phyloP scores from a whole-genome alignment of 495 filamentous ascomycete genomes.

The Penicillium argentinense region DNA sequence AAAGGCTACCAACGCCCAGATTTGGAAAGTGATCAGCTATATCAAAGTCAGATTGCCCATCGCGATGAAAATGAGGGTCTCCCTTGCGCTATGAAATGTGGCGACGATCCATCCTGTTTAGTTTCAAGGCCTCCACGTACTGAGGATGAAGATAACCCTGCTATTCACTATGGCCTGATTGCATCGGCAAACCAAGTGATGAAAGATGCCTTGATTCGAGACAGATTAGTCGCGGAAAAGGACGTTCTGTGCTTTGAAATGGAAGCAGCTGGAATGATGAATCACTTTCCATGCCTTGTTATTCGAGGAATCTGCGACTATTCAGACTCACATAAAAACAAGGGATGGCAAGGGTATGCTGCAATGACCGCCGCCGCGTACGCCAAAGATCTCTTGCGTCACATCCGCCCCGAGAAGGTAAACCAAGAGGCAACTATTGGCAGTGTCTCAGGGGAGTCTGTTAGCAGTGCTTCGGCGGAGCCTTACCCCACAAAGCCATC shows the following conservation, averaged over 20 bases:
- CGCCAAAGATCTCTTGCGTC: conserved; percentile 21
- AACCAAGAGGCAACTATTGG: no score
- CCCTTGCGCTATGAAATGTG: background rate
- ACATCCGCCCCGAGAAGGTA: no score
- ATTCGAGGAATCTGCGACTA: conserved; percentile 40
- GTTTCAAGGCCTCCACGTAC: background rate
- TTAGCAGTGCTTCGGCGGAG: no score
- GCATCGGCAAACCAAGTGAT: conserved; percentile 19
- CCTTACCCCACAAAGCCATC: no score
- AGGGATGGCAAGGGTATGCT: conserved; percentile 35
- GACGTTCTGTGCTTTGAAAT: conserved; percentile 33
- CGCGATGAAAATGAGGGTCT: background rate
- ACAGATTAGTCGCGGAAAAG: background rate
- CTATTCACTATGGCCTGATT: conserved; percentile 16
- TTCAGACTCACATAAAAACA: conserved; percentile 37
- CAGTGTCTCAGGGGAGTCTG: no score
- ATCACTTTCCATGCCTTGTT: conserved; percentile 28
- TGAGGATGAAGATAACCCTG: conserved; percentile 9
- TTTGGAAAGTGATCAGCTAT: background rate
- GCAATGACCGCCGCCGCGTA: conserved; percentile 33
- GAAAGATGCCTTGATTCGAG: conserved; percentile 5
- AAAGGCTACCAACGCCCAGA: background rate
- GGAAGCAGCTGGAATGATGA: conserved; percentile 42
- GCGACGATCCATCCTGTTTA: background rate
- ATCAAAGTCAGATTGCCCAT: background rate